Evolutionary conservation across 2,329 filamentous ascomycete genomes (phyloP), one percentile per base, ranked within the genome.

Genomic region (Diplocarpon mali): DNA sequence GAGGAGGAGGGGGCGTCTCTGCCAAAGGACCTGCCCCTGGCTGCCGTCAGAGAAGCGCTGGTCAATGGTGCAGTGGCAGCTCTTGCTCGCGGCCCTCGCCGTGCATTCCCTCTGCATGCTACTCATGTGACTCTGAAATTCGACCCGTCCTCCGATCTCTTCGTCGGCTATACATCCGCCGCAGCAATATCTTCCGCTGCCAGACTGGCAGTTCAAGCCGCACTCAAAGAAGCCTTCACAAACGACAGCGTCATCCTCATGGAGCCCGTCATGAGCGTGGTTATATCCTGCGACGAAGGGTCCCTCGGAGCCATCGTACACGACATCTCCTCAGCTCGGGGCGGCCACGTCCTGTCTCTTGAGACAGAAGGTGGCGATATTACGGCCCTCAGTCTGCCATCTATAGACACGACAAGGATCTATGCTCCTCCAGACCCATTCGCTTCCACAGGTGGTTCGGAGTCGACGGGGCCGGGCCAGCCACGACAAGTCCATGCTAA

Each of bases 391-490:
- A 49, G 53, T 24, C 16, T 54, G 6, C 44, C 47, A 30, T 62
- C 58, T 5, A 83, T 95, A 42, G 82, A 95, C 54, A 67, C 83
- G 0, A 70, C 69, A 11, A 80, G 76, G 44, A 84, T 98, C 12
- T 98, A 96, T 62, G 80, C 85, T 0, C 92, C 90, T 0, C 82
- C 82, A 0, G 90, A 96, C 61, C 88, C 88, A 1, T 96, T 90
- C 69, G 61, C 69, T 67, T 56, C 69, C 66, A 35, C 68, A 8
- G 55, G 70, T 65, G 31, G 66, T 64, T 29, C 64, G 67, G 44
- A 66, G 69, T 37, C 70, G 68, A 67, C 68, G 73, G 46, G 73
- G 2, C 53, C 59, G 29, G 58, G 60, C 3, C 64, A 71, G 28
- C 75, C 78, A 46, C 64, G 73, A 45, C 72, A 82, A 40, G 86